phyloP scores from a whole-genome alignment of 768 basidiomycete genomes.

The Naganishia kalamii region DNA sequence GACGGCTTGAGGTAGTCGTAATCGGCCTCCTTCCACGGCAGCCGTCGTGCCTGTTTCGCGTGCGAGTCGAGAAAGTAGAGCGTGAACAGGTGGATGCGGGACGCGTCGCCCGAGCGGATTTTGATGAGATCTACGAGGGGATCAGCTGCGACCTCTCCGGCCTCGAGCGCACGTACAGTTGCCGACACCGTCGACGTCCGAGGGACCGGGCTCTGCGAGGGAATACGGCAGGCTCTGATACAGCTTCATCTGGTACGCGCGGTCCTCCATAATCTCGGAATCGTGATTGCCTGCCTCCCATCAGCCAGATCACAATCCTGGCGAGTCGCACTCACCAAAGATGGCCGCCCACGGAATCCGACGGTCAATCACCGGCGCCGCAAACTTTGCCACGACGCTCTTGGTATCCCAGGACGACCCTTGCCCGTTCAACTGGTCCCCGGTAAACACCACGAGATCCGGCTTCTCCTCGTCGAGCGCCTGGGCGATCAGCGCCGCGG shows the following conservation, averaged over 20 bases:
- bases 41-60: constrained; percentile 50
- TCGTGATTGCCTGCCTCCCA: constrained; percentile 68
- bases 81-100: constrained; percentile 62
- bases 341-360: constrained; percentile 83
- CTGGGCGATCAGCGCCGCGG: constrained; percentile 62
- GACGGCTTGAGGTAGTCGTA: constrained; percentile 81
- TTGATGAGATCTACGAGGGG: constrained; percentile 58
- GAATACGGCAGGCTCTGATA: constrained; percentile 81
- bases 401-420: constrained; percentile 80
- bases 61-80: constrained; percentile 89
- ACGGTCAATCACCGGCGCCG: constrained; percentile 64
- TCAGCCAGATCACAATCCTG: neutral
- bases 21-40: constrained; percentile 59
- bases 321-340: constrained; percentile 53
- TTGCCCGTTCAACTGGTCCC: constrained; percentile 84
- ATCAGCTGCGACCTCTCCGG: neutral
- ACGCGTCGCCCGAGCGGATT: constrained; percentile 74
- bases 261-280: constrained; percentile 45
- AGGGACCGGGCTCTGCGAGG: constrained; percentile 70
- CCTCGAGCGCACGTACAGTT: constrained; percentile 53
- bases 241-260: constrained; percentile 59
- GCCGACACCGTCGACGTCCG: constrained; percentile 77
- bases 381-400: constrained; percentile 83
- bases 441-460: constrained; percentile 82
- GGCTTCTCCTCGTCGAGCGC: constrained; percentile 76